Evolutionary conservation across 2,329 filamentous ascomycete genomes (phyloP), one percentile per base, ranked within the genome.

Genomic region (Paracoccidioides lutzii): DNA sequence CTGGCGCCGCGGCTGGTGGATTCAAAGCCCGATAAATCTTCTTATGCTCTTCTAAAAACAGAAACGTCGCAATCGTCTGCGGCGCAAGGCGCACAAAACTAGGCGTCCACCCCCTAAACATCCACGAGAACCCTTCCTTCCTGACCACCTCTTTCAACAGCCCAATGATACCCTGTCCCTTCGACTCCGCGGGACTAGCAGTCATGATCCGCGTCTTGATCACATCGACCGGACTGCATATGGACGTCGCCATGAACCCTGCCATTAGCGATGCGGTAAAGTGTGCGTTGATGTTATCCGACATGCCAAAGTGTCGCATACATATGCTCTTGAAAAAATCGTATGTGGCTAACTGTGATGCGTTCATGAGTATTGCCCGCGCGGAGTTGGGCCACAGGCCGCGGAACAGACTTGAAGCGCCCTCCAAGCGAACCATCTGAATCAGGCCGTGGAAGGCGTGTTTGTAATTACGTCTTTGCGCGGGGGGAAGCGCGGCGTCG

Each of bases 341-440:
- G 67, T 85, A 85, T 12, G 78, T 78, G 2, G 81, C 81, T 30
- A 85, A 69, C 63, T 85, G 82, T 1, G 79, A 80, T 5, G 81
- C 76, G 0, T 81, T 84, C 81, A 85, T 84, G 55, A 84, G 75
- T n/a, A 83, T 74, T 1, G 82, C 82, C 49, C 82, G 73, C 15
- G 77, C 76, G 37, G 77, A 79, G 65, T 84, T 85, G 3, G 82
- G 81, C 75, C 78, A 81, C 2, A 84, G 79, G 42, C 82, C 93
- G 55, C 90, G 81, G 76, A 95, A 95, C 64, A 94, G 79, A 65
- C 82, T 85, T 55, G 73, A 69, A 22, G 82, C 67, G 3, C 93
- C 93, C 73, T 98, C 93, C 61, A 89, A 83, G 55, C 85, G 81
- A n/a, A 84, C 80, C 88, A 97, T 95, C 61, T 88, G 83, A 32